phyloP scores from a whole-genome alignment of 768 basidiomycete genomes.

The Psilocybe sp. region DNA sequence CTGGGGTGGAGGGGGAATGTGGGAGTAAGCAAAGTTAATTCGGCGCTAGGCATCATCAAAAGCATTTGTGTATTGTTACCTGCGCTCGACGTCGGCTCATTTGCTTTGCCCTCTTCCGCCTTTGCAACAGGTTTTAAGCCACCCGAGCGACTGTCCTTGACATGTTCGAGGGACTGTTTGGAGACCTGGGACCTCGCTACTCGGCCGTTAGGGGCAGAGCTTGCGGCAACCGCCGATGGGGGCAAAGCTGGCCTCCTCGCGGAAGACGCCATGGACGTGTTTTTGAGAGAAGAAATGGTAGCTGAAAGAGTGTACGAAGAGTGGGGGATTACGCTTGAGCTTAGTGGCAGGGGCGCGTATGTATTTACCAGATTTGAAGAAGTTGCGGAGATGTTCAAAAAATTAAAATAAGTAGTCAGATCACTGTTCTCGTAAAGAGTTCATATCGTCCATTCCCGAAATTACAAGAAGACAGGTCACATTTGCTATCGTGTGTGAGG shows the following conservation, averaged over 20 bases:
- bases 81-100: slow-evolving; percentile 31
- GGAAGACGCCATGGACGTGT: slow-evolving; percentile 15
- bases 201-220: slow-evolving; percentile 36
- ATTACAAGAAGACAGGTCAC: too few relatives aligned
- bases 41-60: slow-evolving; percentile 51
- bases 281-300: slow-evolving; percentile 15
- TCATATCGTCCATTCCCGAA: too few relatives aligned
- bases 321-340: slow-evolving; percentile 13
- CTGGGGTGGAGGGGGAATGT: slow-evolving; percentile 18
- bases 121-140: slow-evolving; percentile 25
- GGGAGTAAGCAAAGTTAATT: slow-evolving; percentile 25
- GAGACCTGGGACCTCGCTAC: slow-evolving; percentile 46
- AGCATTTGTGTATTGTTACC: slow-evolving; percentile 24
- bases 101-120: slow-evolving; percentile 33
- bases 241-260: slow-evolving; percentile 28
- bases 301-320: slow-evolving; percentile 12
- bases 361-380: too few relatives aligned
- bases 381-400: too few relatives aligned
- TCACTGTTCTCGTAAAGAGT: too few relatives aligned
- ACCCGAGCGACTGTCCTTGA: slow-evolving; percentile 26
- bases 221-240: slow-evolving; percentile 34
- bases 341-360: neutral
- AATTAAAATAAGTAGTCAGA: too few relatives aligned
- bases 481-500: too few relatives aligned
- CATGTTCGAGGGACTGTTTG: slow-evolving; percentile 42